phyloP scores from a whole-genome alignment of 2,329 filamentous ascomycete species.

The Trichoderma endophyticum region DNA sequence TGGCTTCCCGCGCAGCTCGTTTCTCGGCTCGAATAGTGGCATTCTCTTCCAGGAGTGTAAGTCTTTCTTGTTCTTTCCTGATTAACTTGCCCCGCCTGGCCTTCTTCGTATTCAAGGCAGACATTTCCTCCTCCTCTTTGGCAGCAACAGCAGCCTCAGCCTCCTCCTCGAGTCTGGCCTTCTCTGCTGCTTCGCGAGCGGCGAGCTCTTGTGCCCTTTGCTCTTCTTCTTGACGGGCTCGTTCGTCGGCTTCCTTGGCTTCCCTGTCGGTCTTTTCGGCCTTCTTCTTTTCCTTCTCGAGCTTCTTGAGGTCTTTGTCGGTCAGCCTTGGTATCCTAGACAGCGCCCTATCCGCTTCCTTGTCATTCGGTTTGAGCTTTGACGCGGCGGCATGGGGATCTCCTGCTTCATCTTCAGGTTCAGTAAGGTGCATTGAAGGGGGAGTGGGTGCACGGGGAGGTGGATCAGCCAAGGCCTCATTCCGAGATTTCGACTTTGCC shows the following conservation, averaged over 20 bases:
- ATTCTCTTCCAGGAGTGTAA: neutral
- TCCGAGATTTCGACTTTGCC: constrained; percentile 43
- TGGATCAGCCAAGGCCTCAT: constrained; percentile 39
- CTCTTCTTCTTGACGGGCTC: constrained; percentile 24
- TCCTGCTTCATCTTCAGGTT: constrained; percentile 34
- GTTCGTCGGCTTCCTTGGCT: constrained; percentile 32
- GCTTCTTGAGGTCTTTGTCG: constrained; percentile 51
- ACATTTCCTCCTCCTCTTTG: constrained; percentile 41
- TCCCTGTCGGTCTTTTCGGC: constrained; percentile 40
- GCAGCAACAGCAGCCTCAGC: constrained; percentile 16
- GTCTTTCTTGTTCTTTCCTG: constrained; percentile 19
- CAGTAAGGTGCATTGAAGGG: constrained; percentile 45
- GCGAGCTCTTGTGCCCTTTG: constrained; percentile 27
- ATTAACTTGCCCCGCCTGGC: constrained; percentile 17
- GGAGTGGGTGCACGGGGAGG: constrained; percentile 49
- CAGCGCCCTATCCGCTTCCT: constrained; percentile 32
- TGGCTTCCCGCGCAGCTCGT: constrained; percentile 8
- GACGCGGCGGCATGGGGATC: constrained; percentile 36
- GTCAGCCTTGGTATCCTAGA: constrained; percentile 41
- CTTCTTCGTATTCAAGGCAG: constrained; percentile 33
- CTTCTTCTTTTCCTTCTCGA: constrained; percentile 48
- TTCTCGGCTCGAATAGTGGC: neutral
- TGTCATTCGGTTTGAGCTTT: constrained; percentile 41
- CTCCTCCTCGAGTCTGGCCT: constrained; percentile 26
- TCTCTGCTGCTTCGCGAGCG: constrained; percentile 27